Conservation (phyloP, 768 basidiomycete genomes). For the Pisolithus marmoratus region DNA sequence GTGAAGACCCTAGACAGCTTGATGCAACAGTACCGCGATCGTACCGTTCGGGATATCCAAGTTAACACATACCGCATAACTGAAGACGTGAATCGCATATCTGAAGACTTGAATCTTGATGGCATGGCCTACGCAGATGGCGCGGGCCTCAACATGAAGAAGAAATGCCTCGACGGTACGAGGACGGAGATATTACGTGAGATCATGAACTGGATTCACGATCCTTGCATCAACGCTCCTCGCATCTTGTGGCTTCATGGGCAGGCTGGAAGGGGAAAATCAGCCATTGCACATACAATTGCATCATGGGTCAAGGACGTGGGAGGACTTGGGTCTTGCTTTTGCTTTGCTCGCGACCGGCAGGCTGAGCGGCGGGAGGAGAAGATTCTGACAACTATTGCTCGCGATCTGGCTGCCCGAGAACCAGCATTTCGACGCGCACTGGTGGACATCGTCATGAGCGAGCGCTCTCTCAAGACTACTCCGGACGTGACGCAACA, state of each 20-base stretch:
- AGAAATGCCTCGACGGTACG: constrained; percentile 12
- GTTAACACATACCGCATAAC: background rate
- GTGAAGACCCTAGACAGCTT: background rate
- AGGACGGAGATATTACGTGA: constrained; percentile 5
- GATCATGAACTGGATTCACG: constrained; percentile 11
- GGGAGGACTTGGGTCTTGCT: constrained; percentile 9
- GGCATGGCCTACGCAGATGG: background rate
- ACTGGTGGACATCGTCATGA: background rate
- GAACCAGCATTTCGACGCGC: background rate
- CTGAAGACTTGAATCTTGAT: background rate
- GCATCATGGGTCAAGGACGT: constrained; percentile 2
- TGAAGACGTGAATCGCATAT: background rate
- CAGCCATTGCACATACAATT: constrained; percentile 3
- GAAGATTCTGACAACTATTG: constrained; percentile 1
- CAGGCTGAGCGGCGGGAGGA: background rate
- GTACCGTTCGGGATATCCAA: background rate
- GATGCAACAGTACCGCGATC: background rate
- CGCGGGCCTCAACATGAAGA: background rate
- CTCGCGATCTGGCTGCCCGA: constrained; percentile 13
- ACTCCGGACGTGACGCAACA: constrained; percentile 2
- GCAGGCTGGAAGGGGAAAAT: background rate
- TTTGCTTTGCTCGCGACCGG: constrained; percentile 9
- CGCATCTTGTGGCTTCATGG: background rate
- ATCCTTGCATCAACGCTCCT: background rate
- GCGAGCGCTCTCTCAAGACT: background rate